These are phyloP conservation scores for Pseudogymnoascus verrucosus DNA, from an alignment of 2,329 filamentous ascomycete species.

Conservation along the genomic window DNA sequence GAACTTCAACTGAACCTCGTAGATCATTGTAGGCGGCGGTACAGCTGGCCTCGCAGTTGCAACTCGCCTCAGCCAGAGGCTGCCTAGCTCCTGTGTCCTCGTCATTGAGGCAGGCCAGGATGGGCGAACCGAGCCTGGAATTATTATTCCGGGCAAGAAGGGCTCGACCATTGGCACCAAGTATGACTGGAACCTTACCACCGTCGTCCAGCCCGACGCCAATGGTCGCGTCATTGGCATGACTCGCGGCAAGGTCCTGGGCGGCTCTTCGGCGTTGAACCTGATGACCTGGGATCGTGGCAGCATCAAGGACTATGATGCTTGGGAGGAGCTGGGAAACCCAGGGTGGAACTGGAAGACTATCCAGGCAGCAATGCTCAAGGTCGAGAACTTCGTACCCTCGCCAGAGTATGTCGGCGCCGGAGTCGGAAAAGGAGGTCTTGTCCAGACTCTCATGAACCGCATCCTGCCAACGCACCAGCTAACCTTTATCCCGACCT, in stretches of 20 bases:
- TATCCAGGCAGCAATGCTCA: conserved; percentile 7
- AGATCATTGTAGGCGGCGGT: background rate
- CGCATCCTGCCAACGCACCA: conserved; percentile 37
- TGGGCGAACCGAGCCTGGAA: background rate
- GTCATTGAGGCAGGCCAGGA: background rate
- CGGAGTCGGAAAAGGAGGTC: background rate
- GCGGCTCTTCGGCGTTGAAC: conserved; percentile 30
- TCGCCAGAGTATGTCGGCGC: conserved; percentile 15
- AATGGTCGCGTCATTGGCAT: conserved; percentile 22
- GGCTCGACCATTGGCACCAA: conserved; percentile 1
- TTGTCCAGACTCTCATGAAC: conserved; percentile 28
- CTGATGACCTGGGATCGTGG: conserved; percentile 21
- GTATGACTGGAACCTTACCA: conserved; percentile 5
- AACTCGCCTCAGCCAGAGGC: background rate
- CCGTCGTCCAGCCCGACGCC: background rate
- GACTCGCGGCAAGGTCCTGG: conserved; percentile 30
- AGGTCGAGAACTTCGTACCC: conserved; percentile 14
- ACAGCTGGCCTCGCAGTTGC: conserved; percentile 3
- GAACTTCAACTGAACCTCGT: background rate
- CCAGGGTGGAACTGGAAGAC: conserved; percentile 32
- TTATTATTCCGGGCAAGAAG: background rate
- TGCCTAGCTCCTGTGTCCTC: background rate
- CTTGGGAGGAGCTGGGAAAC: conserved; percentile 36
- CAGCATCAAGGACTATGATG: conserved; percentile 29
- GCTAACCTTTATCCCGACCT: conserved; percentile 35